These are phyloP conservation scores for Apiospora kogelbergensis DNA, from an alignment of 2,329 filamentous ascomycete species.

Conservation along the genomic window DNA sequence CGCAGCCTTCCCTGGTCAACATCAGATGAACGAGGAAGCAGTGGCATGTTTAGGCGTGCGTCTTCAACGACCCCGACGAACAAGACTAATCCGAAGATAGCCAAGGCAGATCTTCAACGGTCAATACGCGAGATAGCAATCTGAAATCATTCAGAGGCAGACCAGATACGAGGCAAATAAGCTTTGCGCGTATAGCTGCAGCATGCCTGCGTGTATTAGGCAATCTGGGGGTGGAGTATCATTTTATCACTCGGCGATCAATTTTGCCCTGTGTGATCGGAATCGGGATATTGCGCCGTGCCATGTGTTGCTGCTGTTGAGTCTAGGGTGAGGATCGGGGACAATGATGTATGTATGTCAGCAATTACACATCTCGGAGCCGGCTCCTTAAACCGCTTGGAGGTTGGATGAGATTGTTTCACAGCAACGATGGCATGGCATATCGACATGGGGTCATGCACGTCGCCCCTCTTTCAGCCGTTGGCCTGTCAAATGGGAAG, in stretches of 20 bases:
- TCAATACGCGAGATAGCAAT: neutral
- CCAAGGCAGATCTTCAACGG: neutral
- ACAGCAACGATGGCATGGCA: neutral
- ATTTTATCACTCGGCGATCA: neutral
- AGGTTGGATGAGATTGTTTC: neutral
- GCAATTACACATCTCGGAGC: neutral
- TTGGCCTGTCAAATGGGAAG: neutral
- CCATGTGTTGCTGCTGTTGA: neutral
- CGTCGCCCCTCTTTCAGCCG: neutral
- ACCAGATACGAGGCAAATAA: neutral
- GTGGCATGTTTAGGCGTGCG: neutral
- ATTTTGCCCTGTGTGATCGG: neutral
- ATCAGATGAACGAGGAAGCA: neutral
- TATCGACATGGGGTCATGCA: neutral
- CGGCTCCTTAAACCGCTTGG: neutral
- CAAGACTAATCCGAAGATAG: neutral
- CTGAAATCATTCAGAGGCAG: neutral
- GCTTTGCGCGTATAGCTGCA: neutral
- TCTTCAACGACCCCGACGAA: neutral
- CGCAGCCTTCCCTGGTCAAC: neutral
- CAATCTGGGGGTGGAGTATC: neutral
- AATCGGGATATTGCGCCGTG: neutral
- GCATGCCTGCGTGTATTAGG: neutral
- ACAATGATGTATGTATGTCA: neutral
- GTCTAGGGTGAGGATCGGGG: neutral